These are phyloP conservation scores for Fusarium sp. DNA, from an alignment of 2,329 filamentous ascomycete species.

Conservation along the genomic window DNA sequence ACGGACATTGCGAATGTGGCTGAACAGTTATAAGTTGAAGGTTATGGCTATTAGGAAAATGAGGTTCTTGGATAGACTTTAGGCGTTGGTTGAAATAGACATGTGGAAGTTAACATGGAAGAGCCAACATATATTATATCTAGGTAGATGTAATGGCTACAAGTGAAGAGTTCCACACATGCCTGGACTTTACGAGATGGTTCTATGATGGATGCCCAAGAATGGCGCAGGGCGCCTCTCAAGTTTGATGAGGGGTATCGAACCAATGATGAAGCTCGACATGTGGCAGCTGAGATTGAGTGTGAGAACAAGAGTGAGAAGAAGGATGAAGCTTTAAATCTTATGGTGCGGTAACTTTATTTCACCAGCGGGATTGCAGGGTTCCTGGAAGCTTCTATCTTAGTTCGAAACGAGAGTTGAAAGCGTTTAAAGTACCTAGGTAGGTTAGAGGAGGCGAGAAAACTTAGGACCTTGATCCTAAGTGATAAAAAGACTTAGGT, in stretches of 20 bases:
- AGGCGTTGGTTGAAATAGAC: not conserved
- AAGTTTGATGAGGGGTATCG: slow-evolving; percentile 19
- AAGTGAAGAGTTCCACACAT: slow-evolving; percentile 2
- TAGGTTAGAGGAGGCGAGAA: not conserved
- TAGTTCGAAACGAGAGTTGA: not conserved
- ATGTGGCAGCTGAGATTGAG: not conserved
- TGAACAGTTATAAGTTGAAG: not conserved
- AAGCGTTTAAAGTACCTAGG: not conserved
- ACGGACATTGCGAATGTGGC: slow-evolving; percentile 41
- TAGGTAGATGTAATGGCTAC: not conserved
- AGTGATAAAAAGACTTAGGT: not conserved
- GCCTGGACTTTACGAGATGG: slow-evolving; percentile 17
- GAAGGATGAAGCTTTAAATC: not conserved
- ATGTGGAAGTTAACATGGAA: not conserved
- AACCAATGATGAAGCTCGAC: slow-evolving; percentile 30
- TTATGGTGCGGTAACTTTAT: not conserved
- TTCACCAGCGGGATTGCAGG: not conserved
- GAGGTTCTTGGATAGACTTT: not conserved
- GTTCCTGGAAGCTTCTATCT: slow-evolving; percentile 19
- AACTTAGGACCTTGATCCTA: not conserved
- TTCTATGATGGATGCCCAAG: slow-evolving; percentile 25
- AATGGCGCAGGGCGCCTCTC: slow-evolving; percentile 11
- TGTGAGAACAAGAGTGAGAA: not conserved
- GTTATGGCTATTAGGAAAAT: not conserved
- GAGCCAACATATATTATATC: slow-evolving; percentile 16